Percentiles rank a stretch among this genome's conserved stretches.
Evolutionary conservation across 1,284 basidiomycete genomes (phyloP).

Genomic region (Ceratobasidium sp.): DNA sequence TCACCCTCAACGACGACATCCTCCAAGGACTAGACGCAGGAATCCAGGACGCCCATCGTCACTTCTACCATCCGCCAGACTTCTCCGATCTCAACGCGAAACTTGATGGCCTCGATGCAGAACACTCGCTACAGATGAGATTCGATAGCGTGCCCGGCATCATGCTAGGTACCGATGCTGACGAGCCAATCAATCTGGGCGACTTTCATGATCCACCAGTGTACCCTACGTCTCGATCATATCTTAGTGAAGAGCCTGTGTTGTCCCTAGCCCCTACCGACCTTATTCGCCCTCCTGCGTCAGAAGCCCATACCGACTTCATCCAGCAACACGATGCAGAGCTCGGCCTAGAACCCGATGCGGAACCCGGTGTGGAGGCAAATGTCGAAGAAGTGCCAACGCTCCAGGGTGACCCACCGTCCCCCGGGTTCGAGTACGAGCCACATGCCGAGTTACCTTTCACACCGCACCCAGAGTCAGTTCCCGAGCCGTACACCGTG

Average conservation of each 20-base stretch:
- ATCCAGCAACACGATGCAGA: too few relatives aligned
- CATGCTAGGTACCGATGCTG: constrained; percentile 1
- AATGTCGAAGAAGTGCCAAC: too few relatives aligned
- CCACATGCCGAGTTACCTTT: too few relatives aligned
- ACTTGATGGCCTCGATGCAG: neutral
- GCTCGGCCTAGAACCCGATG: too few relatives aligned
- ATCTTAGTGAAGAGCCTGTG: neutral
- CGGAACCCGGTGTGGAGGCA: too few relatives aligned
- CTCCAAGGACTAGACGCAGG: constrained; percentile 16
- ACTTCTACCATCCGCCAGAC: neutral
- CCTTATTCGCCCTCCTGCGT: neutral
- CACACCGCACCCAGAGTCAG: too few relatives aligned
- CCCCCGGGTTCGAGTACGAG: too few relatives aligned
- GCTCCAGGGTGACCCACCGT: too few relatives aligned
- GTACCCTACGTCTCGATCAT: neutral
- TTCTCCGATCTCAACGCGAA: neutral
- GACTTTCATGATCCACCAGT: neutral
- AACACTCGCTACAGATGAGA: neutral
- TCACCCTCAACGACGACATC: neutral
- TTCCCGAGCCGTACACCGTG: too few relatives aligned
- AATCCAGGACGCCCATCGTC: neutral
- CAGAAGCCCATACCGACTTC: constrained; percentile 1
- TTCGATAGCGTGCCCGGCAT: neutral
- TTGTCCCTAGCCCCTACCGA: neutral
- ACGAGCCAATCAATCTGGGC: neutral